phyloP scores from a whole-genome alignment of 768 basidiomycete species.

The Mrakia blollopis region DNA sequence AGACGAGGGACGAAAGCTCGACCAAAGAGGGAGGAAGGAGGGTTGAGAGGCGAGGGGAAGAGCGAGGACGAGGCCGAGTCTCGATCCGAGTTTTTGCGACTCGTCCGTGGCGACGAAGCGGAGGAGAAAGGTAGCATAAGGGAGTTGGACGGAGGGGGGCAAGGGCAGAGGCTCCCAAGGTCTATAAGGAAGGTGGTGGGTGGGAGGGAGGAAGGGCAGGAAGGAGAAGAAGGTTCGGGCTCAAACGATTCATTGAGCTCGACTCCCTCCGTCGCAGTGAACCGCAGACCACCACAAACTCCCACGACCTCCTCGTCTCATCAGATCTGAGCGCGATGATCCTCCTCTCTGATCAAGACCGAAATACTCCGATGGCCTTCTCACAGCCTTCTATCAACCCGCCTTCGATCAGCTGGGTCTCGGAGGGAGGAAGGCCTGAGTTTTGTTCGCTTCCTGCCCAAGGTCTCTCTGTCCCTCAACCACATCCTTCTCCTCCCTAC shows the following conservation, averaged over 20 bases:
- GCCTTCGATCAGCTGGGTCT: neutral
- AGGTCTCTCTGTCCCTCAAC: neutral
- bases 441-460: neutral
- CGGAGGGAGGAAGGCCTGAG: neutral
- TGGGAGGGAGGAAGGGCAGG: neutral
- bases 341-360: neutral
- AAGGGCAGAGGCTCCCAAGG: neutral
- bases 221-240: neutral
- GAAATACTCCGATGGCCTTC: neutral
- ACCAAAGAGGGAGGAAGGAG: neutral
- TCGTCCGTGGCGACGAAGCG: neutral
- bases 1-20: neutral
- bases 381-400: neutral
- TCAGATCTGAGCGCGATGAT: no score
- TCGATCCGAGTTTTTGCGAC: conserved; percentile 8
- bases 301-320: no score
- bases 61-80: neutral
- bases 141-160: neutral
- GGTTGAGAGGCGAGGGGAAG: neutral
- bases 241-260: neutral
- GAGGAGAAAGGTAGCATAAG: neutral
- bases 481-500: neutral
- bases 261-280: neutral
- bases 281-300: no score
- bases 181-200: neutral